Evolutionary conservation across 106 monocot species (phyloP).

Genomic region (Dendrobium catenatum): DNA sequence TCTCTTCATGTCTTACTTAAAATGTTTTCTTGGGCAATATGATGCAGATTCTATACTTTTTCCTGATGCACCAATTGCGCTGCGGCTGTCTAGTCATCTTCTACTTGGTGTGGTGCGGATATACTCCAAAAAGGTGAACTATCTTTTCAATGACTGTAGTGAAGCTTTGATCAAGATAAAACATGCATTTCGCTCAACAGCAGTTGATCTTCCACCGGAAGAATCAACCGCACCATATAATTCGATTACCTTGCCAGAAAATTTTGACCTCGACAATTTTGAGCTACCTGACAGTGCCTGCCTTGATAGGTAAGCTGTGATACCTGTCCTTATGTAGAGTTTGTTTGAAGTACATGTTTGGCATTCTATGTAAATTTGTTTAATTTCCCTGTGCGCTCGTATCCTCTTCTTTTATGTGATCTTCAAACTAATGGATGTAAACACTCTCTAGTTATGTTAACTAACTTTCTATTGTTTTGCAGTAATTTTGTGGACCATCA

Average conservation of each 20-base stretch:
- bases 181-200: slow-evolving; percentile 97
- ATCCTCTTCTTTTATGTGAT: neutral
- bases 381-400: neutral
- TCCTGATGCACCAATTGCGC: slow-evolving; percentile 95
- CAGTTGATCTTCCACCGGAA: slow-evolving; percentile 97
- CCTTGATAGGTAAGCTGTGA: slow-evolving; percentile 51
- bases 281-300: slow-evolving; percentile 79
- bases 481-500: slow-evolving; percentile 95
- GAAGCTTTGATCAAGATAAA: slow-evolving; percentile 95
- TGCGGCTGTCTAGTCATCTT: slow-evolving; percentile 96
- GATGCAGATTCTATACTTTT: slow-evolving; percentile 95
- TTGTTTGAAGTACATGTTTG: neutral
- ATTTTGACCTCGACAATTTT: slow-evolving; percentile 99
- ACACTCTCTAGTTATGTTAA: neutral
- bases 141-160: slow-evolving; percentile 99
- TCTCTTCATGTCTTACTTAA: neutral
- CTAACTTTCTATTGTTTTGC: slow-evolving; percentile 7
- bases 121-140: slow-evolving; percentile 98
- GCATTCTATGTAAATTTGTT: neutral
- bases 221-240: slow-evolving; percentile 99
- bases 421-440: neutral
- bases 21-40: neutral
- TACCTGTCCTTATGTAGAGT: neutral
- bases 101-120: slow-evolving; percentile 99
- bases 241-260: slow-evolving; percentile 98